A percentile compares a stretch with the other conserved stretches of the same genome.
Evolutionary conservation across 2,329 filamentous ascomycete species (phyloP).

Genomic region (Exophiala viscosa): DNA sequence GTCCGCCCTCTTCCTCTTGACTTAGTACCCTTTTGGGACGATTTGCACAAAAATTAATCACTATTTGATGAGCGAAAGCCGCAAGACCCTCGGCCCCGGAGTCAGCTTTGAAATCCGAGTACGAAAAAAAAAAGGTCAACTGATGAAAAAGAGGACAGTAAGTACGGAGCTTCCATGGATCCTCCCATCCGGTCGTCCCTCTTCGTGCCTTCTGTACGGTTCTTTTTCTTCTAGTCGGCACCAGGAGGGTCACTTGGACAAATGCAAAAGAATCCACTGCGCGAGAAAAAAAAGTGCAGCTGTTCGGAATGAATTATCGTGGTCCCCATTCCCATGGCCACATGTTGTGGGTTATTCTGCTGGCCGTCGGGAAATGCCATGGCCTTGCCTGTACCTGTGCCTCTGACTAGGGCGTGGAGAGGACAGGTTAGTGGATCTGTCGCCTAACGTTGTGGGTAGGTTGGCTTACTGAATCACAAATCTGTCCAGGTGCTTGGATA

Average conservation of each 20-base stretch:
- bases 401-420: neutral
- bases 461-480: neutral
- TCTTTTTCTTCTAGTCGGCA: neutral
- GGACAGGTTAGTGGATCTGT: neutral
- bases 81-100: no score
- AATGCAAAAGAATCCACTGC: neutral
- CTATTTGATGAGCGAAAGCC: no score
- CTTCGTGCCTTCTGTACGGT: neutral
- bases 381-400: neutral
- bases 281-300: no score
- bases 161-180: neutral
- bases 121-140: neutral
- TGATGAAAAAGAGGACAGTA: neutral
- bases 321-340: no score
- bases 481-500: neutral
- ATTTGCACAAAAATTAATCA: no score
- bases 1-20: no score
- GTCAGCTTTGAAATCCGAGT: no score
- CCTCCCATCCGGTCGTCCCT: neutral
- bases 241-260: neutral
- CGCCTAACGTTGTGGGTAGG: neutral
- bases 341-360: no score
- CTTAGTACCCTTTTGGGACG: no score
- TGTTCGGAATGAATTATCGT: no score
- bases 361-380: no score